Evolutionary conservation across 2,329 filamentous ascomycete species (phyloP).

Genomic region (Scleromitrula shiraiana): DNA sequence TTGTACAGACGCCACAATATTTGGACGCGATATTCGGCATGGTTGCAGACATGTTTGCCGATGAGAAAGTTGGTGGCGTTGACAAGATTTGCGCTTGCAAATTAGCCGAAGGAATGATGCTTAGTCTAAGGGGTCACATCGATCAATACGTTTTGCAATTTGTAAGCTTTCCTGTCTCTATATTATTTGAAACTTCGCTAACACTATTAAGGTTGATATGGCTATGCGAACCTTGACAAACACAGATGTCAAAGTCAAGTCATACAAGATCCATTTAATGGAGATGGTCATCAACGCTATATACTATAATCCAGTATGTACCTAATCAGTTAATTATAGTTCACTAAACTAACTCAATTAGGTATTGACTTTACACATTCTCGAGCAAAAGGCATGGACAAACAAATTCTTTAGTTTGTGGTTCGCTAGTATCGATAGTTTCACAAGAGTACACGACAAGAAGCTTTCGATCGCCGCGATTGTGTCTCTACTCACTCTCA

Average conservation of each 20-base stretch:
- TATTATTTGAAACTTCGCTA: constrained; percentile 4
- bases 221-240: constrained; percentile 75
- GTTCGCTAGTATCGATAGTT: constrained; percentile 93
- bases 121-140: constrained; percentile 81
- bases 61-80: constrained; percentile 85
- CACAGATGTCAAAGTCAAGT: constrained; percentile 78
- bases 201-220: constrained; percentile 51
- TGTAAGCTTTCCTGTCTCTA: constrained; percentile 19
- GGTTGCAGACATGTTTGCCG: constrained; percentile 90
- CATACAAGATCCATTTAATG: constrained; percentile 92
- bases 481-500: constrained; percentile 71
- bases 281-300: constrained; percentile 98
- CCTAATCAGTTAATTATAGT: background rate
- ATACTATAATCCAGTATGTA: constrained; percentile 75
- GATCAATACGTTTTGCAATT: constrained; percentile 86
- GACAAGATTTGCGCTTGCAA: constrained; percentile 97
- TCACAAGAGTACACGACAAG: constrained; percentile 94
- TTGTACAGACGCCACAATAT: constrained; percentile 78
- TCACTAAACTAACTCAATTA: constrained; percentile 7
- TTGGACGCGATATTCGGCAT: constrained; percentile 85
- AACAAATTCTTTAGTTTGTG: constrained; percentile 98
- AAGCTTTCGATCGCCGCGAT: constrained; percentile 96
- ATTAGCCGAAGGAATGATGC: constrained; percentile 92
- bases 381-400: constrained; percentile 91
- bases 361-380: constrained; percentile 68